A percentile compares a stretch with the other conserved stretches of the same genome.
phyloP scores from a whole-genome alignment of 2,329 filamentous ascomycete species.

The Simplicillium sp. region DNA sequence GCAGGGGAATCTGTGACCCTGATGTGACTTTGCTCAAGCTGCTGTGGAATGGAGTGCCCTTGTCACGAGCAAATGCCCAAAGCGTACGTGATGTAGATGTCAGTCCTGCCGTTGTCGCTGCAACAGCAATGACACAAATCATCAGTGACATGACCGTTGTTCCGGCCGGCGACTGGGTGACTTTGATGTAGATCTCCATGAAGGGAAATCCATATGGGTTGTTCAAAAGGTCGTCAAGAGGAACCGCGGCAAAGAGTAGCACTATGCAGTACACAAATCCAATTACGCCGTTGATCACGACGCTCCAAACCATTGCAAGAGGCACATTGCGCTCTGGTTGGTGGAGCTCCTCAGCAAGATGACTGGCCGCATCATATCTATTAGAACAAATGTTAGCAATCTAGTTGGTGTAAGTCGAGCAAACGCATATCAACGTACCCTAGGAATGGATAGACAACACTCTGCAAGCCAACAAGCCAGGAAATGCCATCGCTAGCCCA shows the following conservation, averaged over 20 bases:
- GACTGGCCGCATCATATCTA: constrained; percentile 23
- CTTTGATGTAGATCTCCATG: constrained; percentile 28
- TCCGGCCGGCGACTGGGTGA: constrained; percentile 13
- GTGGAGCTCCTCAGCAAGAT: constrained; percentile 23
- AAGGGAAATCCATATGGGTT: constrained; percentile 32
- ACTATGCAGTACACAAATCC: constrained; percentile 31
- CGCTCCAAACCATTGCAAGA: constrained; percentile 22
- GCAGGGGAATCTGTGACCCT: constrained; percentile 22
- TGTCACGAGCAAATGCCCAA: constrained; percentile 29
- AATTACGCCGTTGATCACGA: constrained; percentile 32
- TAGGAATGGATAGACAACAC: constrained; percentile 21
- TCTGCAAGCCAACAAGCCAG: constrained; percentile 21
- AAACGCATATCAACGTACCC: constrained; percentile 13
- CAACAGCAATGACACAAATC: constrained; percentile 15
- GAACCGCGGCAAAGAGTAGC: constrained; percentile 29
- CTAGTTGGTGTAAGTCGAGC: no score
- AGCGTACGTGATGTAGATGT: constrained; percentile 25
- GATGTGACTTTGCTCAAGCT: constrained; percentile 24
- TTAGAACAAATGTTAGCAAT: not conserved
- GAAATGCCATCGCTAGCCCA: constrained; percentile 20
- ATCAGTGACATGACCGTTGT: constrained; percentile 19
- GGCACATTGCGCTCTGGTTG: constrained; percentile 22
- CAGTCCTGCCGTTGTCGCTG: constrained; percentile 19
- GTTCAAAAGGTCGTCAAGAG: constrained; percentile 25
- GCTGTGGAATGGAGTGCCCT: constrained; percentile 21